Base-by-base conservation (phyloP, 2,329 filamentous ascomycete species). In the Colletotrichum simmondsii region DNA sequence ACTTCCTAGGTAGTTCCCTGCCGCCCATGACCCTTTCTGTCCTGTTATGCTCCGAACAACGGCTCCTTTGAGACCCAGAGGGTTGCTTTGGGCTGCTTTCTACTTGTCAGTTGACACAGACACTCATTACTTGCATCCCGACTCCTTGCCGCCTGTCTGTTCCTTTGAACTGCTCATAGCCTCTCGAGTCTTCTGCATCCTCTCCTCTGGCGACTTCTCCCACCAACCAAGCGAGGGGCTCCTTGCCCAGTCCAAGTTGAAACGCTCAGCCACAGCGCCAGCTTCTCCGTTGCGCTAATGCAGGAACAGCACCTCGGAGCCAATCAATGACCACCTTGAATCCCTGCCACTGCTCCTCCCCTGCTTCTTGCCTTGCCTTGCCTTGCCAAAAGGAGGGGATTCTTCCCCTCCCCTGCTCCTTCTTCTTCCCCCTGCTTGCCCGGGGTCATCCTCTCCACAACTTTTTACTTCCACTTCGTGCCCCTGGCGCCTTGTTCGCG, bases 261-360 rank as follows among this genome's bases (percentile, higher is more conserved):
- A 74, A 75, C 72, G 65, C 74, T 74, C 68, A 74, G 74, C 74
- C 72, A 75, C 74, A 32, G 67, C 67, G 57, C 71, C 42, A 30
- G 62, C 26, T 42, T 32, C 32, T 52, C 22, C 42, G 42, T 54
- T 42, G 56, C 72, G 61, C 74, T 72, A 75, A 58, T 75, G 72
- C 74, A 75, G 74, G 74, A 68, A 75, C 74, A 14, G 11, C 19
- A 30, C 12, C n/a, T 49, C 24, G 24, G 49, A 60, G 46, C 71
- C 71, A 73, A 73, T 73, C 22, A 60, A 28, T 32, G 24, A 22
- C 4, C 2, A 19, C 37, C 16, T 65, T 37, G 12, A 24, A 37
- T 19, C 30, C 53, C 37, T 19, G 7, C n/a, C 26, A 24, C 24
- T n/a, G 16, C 19, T 12, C 4, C 4, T n/a, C 22, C 49, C 58